phyloP scores from a whole-genome alignment of 2,329 filamentous ascomycete species.

The Pezicula rhizophila region DNA sequence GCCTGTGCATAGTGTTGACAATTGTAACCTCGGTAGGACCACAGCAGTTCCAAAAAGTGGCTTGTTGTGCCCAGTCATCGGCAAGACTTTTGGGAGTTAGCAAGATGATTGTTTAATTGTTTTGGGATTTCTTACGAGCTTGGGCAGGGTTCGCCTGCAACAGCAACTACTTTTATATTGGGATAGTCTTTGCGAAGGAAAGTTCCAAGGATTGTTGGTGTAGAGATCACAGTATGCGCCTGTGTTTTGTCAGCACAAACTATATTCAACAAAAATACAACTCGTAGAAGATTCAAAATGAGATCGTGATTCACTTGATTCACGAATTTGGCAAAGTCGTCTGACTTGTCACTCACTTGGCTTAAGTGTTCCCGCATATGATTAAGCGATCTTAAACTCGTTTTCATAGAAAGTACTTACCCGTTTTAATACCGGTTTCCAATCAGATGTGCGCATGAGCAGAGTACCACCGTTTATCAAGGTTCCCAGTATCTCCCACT shows the following conservation, averaged over 20 bases:
- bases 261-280: background rate
- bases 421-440: conserved; percentile 39
- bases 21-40: conserved; percentile 56
- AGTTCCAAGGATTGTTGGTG: conserved; percentile 47
- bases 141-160: conserved; percentile 48
- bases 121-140: conserved; percentile 30
- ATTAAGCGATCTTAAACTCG: no score
- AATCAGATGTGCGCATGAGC: conserved; percentile 43
- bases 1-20: conserved; percentile 50
- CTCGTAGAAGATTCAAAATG: no score
- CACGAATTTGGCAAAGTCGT: no score
- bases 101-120: conserved; percentile 8
- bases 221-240: conserved; percentile 46
- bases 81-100: conserved; percentile 33
- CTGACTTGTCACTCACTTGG: no score
- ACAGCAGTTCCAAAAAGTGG: conserved; percentile 49
- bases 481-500: conserved; percentile 54
- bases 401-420: conserved; percentile 25
- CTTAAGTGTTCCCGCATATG: no score
- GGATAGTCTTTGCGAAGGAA: conserved; percentile 41
- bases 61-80: conserved; percentile 46
- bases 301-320: no score
- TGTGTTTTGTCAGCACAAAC: conserved; percentile 27
- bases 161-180: conserved; percentile 46
- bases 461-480: conserved; percentile 53